Conservation (phyloP, 495 filamentous ascomycete species). For the Xylaria nigripes region DNA sequence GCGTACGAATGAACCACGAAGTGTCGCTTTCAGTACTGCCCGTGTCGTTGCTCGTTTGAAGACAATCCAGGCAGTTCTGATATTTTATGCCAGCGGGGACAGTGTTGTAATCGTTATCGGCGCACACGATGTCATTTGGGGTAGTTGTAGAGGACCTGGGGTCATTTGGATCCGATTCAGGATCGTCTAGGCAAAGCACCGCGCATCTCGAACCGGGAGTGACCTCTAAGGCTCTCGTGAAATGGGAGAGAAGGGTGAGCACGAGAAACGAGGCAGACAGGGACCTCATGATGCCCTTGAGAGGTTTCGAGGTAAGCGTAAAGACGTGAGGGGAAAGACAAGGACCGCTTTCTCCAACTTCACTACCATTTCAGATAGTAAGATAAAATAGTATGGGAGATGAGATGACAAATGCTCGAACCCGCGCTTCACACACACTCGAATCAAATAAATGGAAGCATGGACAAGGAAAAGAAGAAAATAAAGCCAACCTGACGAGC, state of each 20-base stretch:
- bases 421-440: neutral
- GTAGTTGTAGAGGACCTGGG: constrained; percentile 38
- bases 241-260: constrained; percentile 13
- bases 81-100: constrained; percentile 42
- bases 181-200: constrained; percentile 35
- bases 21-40: constrained; percentile 46
- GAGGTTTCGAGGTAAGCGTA: neutral
- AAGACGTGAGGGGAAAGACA: neutral
- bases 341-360: neutral
- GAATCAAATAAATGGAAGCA: neutral
- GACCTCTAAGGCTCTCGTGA: constrained; percentile 24
- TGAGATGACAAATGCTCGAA: neutral
- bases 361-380: neutral
- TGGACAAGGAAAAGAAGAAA: neutral
- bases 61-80: constrained; percentile 50
- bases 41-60: constrained; percentile 46
- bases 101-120: constrained; percentile 40
- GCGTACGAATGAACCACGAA: constrained; percentile 48
- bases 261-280: constrained; percentile 7
- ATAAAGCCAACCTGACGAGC: neutral
- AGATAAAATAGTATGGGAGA: neutral
- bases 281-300: constrained; percentile 11
- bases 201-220: constrained; percentile 48
- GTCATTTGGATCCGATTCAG: constrained; percentile 13
- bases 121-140: constrained; percentile 45